These are phyloP conservation scores for Nemania sp. DNA, from an alignment of 2,329 filamentous ascomycete genomes.

Conservation along the genomic window DNA sequence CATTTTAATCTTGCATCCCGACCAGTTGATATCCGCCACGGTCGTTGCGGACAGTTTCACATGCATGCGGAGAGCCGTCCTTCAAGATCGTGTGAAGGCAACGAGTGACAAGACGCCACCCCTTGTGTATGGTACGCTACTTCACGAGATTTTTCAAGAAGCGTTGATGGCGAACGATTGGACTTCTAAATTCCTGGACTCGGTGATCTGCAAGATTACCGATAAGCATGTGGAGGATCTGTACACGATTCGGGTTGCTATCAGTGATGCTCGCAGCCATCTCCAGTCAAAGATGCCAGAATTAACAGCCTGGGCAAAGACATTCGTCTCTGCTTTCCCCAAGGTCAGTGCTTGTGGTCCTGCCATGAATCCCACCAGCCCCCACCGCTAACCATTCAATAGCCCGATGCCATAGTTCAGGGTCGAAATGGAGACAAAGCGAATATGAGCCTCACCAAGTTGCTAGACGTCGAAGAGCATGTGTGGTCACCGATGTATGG, in stretches of 20 bases:
- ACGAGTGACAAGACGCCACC: slow-evolving; percentile 79
- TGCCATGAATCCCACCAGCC: neutral
- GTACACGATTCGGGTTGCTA: slow-evolving; percentile 80
- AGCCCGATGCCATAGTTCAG: slow-evolving; percentile 73
- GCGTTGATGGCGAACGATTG: slow-evolving; percentile 83
- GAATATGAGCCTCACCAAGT: slow-evolving; percentile 85
- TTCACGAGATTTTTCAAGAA: slow-evolving; percentile 95
- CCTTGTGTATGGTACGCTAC: slow-evolving; percentile 87
- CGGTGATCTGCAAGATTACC: slow-evolving; percentile 70
- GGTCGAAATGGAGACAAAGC: slow-evolving; percentile 77
- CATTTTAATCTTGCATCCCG: slow-evolving; percentile 89
- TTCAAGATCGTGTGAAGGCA: slow-evolving; percentile 93
- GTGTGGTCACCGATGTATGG: slow-evolving; percentile 98
- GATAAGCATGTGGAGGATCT: slow-evolving; percentile 83
- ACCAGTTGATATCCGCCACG: slow-evolving; percentile 92
- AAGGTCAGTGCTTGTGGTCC: slow-evolving; percentile 53
- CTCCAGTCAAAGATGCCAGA: slow-evolving; percentile 82
- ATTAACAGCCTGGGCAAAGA: slow-evolving; percentile 78
- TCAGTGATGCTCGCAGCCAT: slow-evolving; percentile 75
- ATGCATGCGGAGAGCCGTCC: slow-evolving; percentile 85
- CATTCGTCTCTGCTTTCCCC: slow-evolving; percentile 76
- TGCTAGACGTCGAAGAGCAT: slow-evolving; percentile 96
- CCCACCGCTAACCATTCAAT: slow-evolving; percentile 39
- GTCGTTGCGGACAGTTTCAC: slow-evolving; percentile 96
- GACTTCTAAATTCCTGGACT: slow-evolving; percentile 69